Conservation (phyloP, 208 protist species). For the Acanthamoeba triangularis region DNA sequence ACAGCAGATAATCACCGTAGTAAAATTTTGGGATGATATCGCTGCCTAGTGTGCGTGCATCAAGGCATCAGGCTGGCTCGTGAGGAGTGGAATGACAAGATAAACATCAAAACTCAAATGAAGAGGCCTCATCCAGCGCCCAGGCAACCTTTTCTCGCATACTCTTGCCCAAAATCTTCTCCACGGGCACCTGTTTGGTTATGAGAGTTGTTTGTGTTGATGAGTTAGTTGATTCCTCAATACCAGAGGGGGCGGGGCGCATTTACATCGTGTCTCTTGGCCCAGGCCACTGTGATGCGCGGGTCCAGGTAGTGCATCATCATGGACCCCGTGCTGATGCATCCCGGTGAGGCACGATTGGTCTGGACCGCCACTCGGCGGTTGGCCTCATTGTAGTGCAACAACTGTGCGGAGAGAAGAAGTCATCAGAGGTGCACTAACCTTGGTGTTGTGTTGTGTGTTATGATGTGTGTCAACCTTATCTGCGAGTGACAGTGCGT, state of each 20-base stretch:
- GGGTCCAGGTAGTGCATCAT: constrained; percentile 99
- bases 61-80: too few relatives aligned
- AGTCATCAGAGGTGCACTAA: not conserved
- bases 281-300: constrained; percentile 98
- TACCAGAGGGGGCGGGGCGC: not conserved
- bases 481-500: constrained; percentile 6
- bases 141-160: constrained; percentile 98
- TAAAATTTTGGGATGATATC: too few relatives aligned
- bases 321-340: constrained; percentile 95
- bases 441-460: not conserved
- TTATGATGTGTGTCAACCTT: not conserved
- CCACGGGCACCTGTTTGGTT: constrained; percentile 94
- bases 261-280: constrained; percentile 84
- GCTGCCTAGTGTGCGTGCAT: too few relatives aligned
- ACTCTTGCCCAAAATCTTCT: constrained; percentile 98
- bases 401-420: not conserved
- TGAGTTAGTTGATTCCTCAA: not conserved
- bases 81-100: too few relatives aligned
- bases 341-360: not conserved
- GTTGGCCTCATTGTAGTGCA: constrained; percentile 99
- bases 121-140: constrained; percentile 88
- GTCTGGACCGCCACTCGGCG: constrained; percentile 96
- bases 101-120: too few relatives aligned
- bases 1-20: too few relatives aligned
- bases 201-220: too few relatives aligned